These are phyloP conservation scores for Plasmodium billcollinsi DNA, from an alignment of 169 alveolate species.

Conservation along the genomic window DNA sequence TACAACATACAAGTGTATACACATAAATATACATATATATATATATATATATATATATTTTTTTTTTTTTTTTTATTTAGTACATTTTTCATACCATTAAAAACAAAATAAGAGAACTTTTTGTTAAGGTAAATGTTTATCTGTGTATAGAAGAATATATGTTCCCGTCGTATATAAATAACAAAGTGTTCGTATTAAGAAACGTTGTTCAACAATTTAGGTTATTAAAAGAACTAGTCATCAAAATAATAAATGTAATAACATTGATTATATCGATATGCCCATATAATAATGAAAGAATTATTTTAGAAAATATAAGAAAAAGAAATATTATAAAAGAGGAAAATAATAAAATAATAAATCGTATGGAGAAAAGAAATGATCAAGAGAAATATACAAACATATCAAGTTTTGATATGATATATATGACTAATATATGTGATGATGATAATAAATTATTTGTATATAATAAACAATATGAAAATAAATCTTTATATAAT, in stretches of 20 bases:
- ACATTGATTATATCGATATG: background rate
- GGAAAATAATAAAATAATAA: background rate
- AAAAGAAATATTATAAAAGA: constrained; percentile 15
- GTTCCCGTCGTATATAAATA: constrained; percentile 29
- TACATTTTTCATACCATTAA: constrained; percentile 1
- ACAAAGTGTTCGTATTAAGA: constrained; percentile 21
- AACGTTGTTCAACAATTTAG: constrained; percentile 34
- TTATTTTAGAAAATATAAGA: constrained; percentile 44
- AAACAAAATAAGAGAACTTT: constrained; percentile 4
- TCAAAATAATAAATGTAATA: constrained; percentile 29
- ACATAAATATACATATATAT: background rate
- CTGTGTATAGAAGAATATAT: constrained; percentile 63
- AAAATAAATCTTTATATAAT: background rate
- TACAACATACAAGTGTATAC: too few relatives aligned
- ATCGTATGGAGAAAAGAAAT: background rate
- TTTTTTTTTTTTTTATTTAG: background rate
- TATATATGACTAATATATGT: background rate
- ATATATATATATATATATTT: background rate
- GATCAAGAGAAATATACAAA: background rate
- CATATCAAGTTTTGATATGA: constrained; percentile 26
- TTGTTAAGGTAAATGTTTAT: constrained; percentile 48
- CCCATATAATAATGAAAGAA: constrained; percentile 51
- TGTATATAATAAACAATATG: background rate
- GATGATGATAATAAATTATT: constrained; percentile 15
- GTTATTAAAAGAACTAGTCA: constrained; percentile 18